Conservation (phyloP, 306 rosid genomes). For the Rosa multiflora region DNA sequence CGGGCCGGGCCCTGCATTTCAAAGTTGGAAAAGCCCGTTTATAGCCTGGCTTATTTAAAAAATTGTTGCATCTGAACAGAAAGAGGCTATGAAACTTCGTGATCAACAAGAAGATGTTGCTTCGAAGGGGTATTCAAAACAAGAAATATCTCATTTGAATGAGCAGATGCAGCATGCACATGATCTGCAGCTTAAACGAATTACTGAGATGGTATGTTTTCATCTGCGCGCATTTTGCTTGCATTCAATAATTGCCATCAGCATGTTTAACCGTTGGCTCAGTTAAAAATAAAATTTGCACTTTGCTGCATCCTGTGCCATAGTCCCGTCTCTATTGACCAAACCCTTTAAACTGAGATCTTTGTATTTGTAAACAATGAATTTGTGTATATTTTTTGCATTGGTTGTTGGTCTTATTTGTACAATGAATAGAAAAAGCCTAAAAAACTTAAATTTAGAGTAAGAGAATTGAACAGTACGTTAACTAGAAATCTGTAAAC, state of each 20-base stretch:
- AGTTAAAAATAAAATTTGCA: neutral
- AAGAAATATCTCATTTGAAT: constrained; percentile 44
- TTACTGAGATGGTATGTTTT: constrained; percentile 73
- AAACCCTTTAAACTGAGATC: neutral
- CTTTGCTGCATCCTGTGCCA: neutral
- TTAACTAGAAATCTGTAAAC: neutral
- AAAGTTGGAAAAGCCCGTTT: no score
- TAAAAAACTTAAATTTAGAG: neutral
- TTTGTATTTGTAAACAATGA: neutral
- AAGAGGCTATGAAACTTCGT: constrained; percentile 59
- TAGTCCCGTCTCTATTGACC: neutral
- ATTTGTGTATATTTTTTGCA: neutral
- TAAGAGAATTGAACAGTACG: neutral
- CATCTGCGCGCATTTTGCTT: neutral
- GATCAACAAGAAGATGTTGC: constrained; percentile 52
- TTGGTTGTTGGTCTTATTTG: neutral
- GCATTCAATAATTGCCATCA: neutral
- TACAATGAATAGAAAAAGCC: neutral
- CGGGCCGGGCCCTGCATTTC: no score
- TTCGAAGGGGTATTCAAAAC: constrained; percentile 51
- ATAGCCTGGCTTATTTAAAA: no score
- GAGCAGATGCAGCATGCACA: constrained; percentile 54
- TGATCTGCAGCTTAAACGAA: constrained; percentile 68
- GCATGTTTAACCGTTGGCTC: neutral
- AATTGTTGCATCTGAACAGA: constrained; percentile 39